Evolutionary conservation across 2,329 filamentous ascomycete genomes (phyloP).

Genomic region (Talaromyces pinophilus): DNA sequence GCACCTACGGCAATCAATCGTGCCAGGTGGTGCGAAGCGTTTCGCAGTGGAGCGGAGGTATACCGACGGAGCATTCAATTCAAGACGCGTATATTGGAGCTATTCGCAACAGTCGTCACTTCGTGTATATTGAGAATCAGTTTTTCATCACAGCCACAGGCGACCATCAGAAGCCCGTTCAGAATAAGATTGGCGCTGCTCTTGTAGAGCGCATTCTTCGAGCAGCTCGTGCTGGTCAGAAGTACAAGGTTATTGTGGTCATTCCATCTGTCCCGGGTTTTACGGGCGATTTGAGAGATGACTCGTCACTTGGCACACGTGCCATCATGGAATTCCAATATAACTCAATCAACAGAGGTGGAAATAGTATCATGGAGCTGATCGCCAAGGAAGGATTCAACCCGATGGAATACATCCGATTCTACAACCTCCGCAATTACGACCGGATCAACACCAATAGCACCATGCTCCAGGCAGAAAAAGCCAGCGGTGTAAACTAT

Average conservation of each 20-base stretch:
- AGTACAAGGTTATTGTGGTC: slow-evolving; percentile 85
- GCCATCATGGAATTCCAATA: slow-evolving; percentile 99
- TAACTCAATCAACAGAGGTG: slow-evolving; percentile 89
- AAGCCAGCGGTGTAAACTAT: slow-evolving; percentile 47
- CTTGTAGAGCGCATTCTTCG: slow-evolving; percentile 88
- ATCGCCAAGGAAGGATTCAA: slow-evolving; percentile 75
- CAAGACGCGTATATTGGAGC: slow-evolving; percentile 80
- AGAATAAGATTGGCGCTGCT: slow-evolving; percentile 85
- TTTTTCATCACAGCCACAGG: slow-evolving; percentile 97
- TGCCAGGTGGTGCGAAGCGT: slow-evolving; percentile 69
- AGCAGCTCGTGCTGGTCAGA: slow-evolving; percentile 77
- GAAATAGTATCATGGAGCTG: slow-evolving; percentile 84
- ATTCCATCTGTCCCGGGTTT: slow-evolving; percentile 94
- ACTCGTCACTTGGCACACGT: slow-evolving; percentile 79
- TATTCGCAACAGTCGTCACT: slow-evolving; percentile 86
- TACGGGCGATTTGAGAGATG: slow-evolving; percentile 81
- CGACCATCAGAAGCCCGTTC: slow-evolving; percentile 77
- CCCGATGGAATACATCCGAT: slow-evolving; percentile 79
- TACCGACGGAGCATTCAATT: slow-evolving; percentile 79
- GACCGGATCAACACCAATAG: slow-evolving; percentile 72
- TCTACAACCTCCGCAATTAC: slow-evolving; percentile 93
- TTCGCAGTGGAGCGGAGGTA: slow-evolving; percentile 95
- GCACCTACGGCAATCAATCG: slow-evolving; percentile 37
- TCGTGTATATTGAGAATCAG: slow-evolving; percentile 96
- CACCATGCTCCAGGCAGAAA: slow-evolving; percentile 40